Percentiles rank a stretch among this genome's conserved stretches.
phyloP scores from a whole-genome alignment of 108 stramenopile genomes.

The Parietichytrium sp. region DNA sequence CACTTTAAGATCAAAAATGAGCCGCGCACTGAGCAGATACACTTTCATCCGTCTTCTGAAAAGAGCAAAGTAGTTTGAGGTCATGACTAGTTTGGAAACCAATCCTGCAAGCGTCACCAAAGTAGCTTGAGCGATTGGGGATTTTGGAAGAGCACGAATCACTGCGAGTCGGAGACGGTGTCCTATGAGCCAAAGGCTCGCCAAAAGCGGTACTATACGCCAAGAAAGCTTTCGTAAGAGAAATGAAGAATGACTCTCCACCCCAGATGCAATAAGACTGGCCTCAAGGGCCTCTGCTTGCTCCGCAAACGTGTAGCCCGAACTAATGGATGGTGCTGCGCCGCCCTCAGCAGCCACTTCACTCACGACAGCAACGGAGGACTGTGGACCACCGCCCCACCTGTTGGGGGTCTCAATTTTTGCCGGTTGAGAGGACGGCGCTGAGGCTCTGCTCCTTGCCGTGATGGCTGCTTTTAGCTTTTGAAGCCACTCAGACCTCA shows the following conservation, averaged over 20 bases:
- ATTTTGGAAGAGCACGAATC: not conserved
- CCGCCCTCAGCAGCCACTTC: too few relatives aligned
- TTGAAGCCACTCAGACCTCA: not conserved
- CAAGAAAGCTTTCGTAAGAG: not conserved
- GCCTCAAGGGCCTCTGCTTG: not conserved
- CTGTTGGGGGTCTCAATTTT: too few relatives aligned
- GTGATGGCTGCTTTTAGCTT: slow-evolving; percentile 23
- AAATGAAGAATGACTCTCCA: not conserved
- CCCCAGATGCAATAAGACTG: not conserved
- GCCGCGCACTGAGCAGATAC: not conserved
- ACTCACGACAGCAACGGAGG: too few relatives aligned
- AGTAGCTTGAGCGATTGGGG: not conserved
- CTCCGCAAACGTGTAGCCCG: too few relatives aligned
- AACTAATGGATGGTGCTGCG: too few relatives aligned
- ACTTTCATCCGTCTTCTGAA: not conserved
- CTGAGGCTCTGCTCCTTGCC: not conserved
- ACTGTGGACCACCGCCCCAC: too few relatives aligned
- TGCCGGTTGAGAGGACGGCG: too few relatives aligned
- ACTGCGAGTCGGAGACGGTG: too few relatives aligned
- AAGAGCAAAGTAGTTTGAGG: not conserved
- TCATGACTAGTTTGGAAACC: not conserved
- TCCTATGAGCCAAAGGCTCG: not conserved
- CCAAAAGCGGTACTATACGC: not conserved
- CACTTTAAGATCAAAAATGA: slow-evolving; percentile 27
- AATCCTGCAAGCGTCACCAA: not conserved